Base-by-base conservation (phyloP, 2,329 filamentous ascomycete genomes). In the Penicillium frequentans region DNA sequence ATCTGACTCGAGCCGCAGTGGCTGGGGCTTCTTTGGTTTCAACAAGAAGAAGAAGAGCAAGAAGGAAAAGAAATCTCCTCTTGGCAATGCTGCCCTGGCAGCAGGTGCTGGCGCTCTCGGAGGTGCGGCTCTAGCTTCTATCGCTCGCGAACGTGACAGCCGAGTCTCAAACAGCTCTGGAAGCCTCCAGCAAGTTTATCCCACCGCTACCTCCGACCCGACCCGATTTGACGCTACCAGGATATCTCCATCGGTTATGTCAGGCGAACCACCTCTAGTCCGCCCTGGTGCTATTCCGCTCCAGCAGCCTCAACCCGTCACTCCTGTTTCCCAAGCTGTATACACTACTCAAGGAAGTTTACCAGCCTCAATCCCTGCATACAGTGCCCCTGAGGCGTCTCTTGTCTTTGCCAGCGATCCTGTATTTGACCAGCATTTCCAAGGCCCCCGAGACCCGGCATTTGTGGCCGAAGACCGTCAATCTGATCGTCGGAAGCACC, bases 221-320 rank as follows among this genome's bases (percentile, higher is more conserved):
- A 79, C 75, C 21, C 80, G 76, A 26, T 88, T 88, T 63, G 87
- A 90, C 61, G 83, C 81, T 49, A 76, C 74, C 26, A 65, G 65
- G 3, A 56, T 68, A 43, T 66, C 69, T 29, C 63, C 71, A 4
- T 64, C 62, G 42, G 57, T 61, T 43, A n/a, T 64, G 4, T 64
- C 67, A 19, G 59, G 55, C 27, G 52, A 47, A 6, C 64, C 73
- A 26, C 64, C 70, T 21, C 54, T 72, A 9, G 66, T 75, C 42
- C 81, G 84, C 43, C 84, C 87, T 5, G 84, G 79, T 6, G 80
- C 85, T 0, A 82, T 91, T 31, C 86, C 87, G 11, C 80, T 97
- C n/a, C 89, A 95, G 70, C 91, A 96, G 66, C 93, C 93, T 2
- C 88, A 92, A 64, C 93, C 93, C 2, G 83, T 90, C 57, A 81